Evolutionary conservation across 2,329 filamentous ascomycete species (phyloP), one percentile per base, ranked within the genome.

Genomic region (Penicillium sp.): DNA sequence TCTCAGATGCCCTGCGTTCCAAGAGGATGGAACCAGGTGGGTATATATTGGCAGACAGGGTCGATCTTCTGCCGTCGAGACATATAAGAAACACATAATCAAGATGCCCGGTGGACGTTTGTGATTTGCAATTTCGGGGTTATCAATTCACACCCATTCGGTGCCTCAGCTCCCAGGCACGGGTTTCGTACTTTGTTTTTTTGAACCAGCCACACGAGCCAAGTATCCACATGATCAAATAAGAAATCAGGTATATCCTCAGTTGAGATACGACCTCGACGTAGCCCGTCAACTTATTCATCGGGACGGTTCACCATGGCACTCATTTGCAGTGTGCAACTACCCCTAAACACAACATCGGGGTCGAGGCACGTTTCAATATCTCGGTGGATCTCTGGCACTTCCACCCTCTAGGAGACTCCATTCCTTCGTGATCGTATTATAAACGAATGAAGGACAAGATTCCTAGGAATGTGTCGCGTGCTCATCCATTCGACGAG

Each of bases 401-500:
- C 24, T 10, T 31, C 7, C 7, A n/a, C 24, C 24, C 27, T 16
- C 10, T 13, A 1, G 13, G 10, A 27, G n/a, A 18, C 27, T 6
- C 31, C 16, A 14, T 19, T 16, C n/a, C 10, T 49, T 33, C n/a
- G 19, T 31, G 10, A 9, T 47, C 6, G 19, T 27, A 10, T 9
- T n/a, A 35, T 18, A 4, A n/a, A 33, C 5, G 27, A 18, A 19
- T 27, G 5, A n/a, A 35, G 10, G 14, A 27, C 2, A 19, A 14
- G 16, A 10, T 2, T n/a, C 46, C 46, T 18, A 3, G n/a, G 19
- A 4, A 7, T 33, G n/a, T 19, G 46, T 49, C 46, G n/a, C 18
- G 31, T 49, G 46, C 40, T 59, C 52, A 78, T 57, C 79, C 78
- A 83, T 18, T 43, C 40, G 55, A 54, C 37, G 43, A 24, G 6